These are phyloP conservation scores for Podila epicladia DNA, from an alignment of 192 early-diverging fungal genomes.

Conservation along the genomic window DNA sequence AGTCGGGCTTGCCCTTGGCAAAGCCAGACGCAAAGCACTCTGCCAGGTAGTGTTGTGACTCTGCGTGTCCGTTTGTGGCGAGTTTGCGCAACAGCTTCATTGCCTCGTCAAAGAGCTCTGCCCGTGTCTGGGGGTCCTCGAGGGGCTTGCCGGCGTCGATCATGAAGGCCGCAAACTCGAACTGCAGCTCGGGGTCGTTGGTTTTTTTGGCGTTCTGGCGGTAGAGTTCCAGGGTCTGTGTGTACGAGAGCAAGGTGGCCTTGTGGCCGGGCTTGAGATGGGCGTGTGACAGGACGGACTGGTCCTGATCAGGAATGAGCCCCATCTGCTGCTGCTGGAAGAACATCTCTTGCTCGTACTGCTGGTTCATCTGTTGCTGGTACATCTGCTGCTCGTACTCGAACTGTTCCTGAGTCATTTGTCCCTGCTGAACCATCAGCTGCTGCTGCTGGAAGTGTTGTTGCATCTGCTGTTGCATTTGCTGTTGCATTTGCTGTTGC, in stretches of 20 bases:
- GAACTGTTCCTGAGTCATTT: constrained; percentile 31
- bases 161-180: constrained; percentile 76
- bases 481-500: not conserved
- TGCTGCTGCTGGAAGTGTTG: constrained; percentile 10
- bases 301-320: constrained; percentile 11
- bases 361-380: constrained; percentile 25
- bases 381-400: constrained; percentile 32
- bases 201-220: constrained; percentile 74
- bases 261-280: constrained; percentile 69
- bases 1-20: constrained; percentile 71
- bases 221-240: constrained; percentile 67
- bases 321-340: not conserved
- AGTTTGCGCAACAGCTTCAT: constrained; percentile 69
- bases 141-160: constrained; percentile 65
- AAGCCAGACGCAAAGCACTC: constrained; percentile 76
- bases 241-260: constrained; percentile 63
- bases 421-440: constrained; percentile 10
- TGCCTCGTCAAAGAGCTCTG: constrained; percentile 74
- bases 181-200: constrained; percentile 68
- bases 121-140: constrained; percentile 58
- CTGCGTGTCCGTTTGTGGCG: constrained; percentile 64
- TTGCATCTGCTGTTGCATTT: not conserved
- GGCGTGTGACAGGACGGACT: constrained; percentile 55
- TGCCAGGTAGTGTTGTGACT: constrained; percentile 79
- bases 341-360: constrained; percentile 7